Base-by-base conservation (phyloP, 345 rosid genomes). In the Eutrema yunnanense region DNA sequence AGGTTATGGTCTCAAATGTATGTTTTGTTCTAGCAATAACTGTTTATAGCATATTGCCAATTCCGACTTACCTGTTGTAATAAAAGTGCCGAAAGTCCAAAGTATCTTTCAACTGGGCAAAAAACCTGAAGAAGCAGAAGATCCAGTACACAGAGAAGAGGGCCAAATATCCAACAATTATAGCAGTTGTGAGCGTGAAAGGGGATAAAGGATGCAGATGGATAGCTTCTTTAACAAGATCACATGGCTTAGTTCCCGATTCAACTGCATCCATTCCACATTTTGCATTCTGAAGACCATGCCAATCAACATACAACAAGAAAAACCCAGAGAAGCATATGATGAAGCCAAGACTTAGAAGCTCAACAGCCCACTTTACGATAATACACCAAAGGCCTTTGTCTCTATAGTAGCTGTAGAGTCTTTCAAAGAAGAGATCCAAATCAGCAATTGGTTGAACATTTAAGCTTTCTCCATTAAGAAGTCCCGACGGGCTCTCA, bases 181-280 rank as follows among this genome's bases (percentile, higher is more conserved):
- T 73, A 61, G 86, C 91, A 65, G 85, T 96, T 42, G 94, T 83
- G 79, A 89, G 82, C 0, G 99, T 92, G 74, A 96, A 78, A 62
- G 99, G 99, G 54, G 88, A 84, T 77, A 96, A 83, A 16, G 98
- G 99, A 75, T 92, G 96, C 57, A 70, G 83, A 69, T 84, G 86
- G 65, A 96, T 87, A 67, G 98, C 99, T 87, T 92, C 98, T 78
- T 87, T 90, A 19, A 87, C 86, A 68, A 96, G 97, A 84, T 96
- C 97, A 76, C 99, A 96, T 13, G 96, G 99, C 85, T 83, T 92
- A 60, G 81, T 89, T 73, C 99, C 97, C 30, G 98, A 92, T 69
- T 96, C 98, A 74, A 96, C 90, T 3, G 99, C 97, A 84, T 96
- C 92, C 92, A 96, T 87, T 32, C 99, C 99, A 77, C 99, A 96